Base-by-base conservation (phyloP, 2,329 filamentous ascomycete species). In the Aspergillus aculeatus region DNA sequence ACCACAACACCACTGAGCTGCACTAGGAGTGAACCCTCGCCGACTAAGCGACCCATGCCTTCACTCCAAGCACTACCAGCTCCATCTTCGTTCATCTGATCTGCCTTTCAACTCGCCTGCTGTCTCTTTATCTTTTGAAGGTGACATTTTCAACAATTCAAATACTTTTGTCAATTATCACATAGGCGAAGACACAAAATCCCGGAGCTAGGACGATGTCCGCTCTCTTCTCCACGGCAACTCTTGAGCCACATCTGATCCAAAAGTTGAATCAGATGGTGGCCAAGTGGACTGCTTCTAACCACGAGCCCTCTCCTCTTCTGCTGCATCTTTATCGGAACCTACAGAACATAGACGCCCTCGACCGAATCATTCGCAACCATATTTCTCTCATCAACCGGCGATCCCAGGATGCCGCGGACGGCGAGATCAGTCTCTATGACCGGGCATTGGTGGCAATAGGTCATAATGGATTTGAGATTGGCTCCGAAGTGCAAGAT, bases 351-450 rank as follows among this genome's bases (percentile, higher is more conserved):
- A 60, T 67, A 16, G 47, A 57, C 1, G 57, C 69, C 2, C 71
- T 80, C 54, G 66, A 69, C 44, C 64, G 71, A 31, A 68, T 76
- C 16, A 56, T 80, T 47, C 66, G 66, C 23, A 73, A 72, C 48
- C 75, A 78, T 58, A 57, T 76, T 16, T 62, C 65, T 10, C 62
- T 77, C 26, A 67, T 78, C 60, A 70, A 69, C 48, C 67, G 68
- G 26, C 77, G 77, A 50, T 73, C 74, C 2, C 69, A 72, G 56
- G 63, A 66, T 4, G 64, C 74, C 21, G 67, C 74, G 32, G 71
- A 76, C 47, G 70, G 68, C 6, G 70, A 78, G 55, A 62, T 78
- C 58, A 79, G 74, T 1, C 62, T 78, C 61, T 79, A 73, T 32
- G 78, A 80, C 64, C 73, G 70, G 57, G 71, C 73, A n/a, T 61